These are phyloP conservation scores for Bryoerythrophyllum caledonicum DNA, from an alignment of 225 moss, liverwort and hornwort genomes.

Conservation along the genomic window DNA sequence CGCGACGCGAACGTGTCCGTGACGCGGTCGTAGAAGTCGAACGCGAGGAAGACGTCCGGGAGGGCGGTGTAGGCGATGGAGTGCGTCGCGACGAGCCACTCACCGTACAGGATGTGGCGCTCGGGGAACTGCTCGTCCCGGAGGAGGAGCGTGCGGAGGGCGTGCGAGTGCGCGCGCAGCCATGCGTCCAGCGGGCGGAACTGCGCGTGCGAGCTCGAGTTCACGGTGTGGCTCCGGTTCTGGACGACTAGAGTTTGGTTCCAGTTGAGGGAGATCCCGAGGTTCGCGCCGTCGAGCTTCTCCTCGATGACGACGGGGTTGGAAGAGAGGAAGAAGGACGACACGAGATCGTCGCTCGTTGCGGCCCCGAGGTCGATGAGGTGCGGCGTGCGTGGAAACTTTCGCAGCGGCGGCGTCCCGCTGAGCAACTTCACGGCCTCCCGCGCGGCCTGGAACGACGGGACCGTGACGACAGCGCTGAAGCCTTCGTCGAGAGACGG, in stretches of 20 bases:
- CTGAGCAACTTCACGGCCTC: slow-evolving; percentile 23
- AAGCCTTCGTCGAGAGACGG: slow-evolving; percentile 30
- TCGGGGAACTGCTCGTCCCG: slow-evolving; percentile 40
- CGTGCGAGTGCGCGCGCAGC: slow-evolving; percentile 45
- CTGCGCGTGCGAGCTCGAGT: slow-evolving; percentile 48
- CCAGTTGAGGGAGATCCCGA: slow-evolving; percentile 63
- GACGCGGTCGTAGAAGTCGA: slow-evolving; percentile 67
- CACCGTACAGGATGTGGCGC: slow-evolving; percentile 59
- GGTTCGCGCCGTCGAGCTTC: slow-evolving; percentile 76
- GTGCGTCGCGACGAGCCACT: slow-evolving; percentile 81
- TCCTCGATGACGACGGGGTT: slow-evolving; percentile 55
- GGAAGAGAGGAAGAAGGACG: slow-evolving; percentile 23
- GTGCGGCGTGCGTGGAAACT: slow-evolving; percentile 79
- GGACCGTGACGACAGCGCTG: slow-evolving; percentile 35
- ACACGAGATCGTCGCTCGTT: slow-evolving; percentile 52
- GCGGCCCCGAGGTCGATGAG: slow-evolving; percentile 74
- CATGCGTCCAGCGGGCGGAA: slow-evolving; percentile 60
- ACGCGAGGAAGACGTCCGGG: slow-evolving; percentile 66
- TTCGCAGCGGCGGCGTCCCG: slow-evolving; percentile 20
- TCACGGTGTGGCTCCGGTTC: slow-evolving; percentile 68
- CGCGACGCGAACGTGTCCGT: slow-evolving; percentile 53
- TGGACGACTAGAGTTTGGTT: slow-evolving; percentile 46
- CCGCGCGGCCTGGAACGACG: slow-evolving; percentile 45
- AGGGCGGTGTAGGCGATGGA: slow-evolving; percentile 58
- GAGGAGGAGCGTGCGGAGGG: slow-evolving; percentile 31